These are phyloP conservation scores for Lactifluus volemus DNA, from an alignment of 768 basidiomycete genomes.

Conservation along the genomic window DNA sequence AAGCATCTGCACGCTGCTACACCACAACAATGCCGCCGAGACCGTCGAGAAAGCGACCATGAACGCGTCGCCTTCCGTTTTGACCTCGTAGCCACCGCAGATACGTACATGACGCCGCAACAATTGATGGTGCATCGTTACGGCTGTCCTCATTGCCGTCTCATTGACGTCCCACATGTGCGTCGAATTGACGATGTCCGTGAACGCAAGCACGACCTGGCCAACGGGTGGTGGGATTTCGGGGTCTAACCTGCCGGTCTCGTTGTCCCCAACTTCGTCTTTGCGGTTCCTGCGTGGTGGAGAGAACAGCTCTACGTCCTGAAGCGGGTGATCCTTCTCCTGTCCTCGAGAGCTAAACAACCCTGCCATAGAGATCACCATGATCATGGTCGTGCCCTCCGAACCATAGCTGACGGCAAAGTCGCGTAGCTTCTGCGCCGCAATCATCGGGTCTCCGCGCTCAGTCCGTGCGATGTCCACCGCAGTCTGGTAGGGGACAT, in stretches of 20 bases:
- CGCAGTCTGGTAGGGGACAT: slow-evolving; percentile 88
- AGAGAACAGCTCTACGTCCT: slow-evolving; percentile 33
- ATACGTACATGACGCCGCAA: slow-evolving; percentile 78
- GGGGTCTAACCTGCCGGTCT: slow-evolving; percentile 53
- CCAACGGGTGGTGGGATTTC: slow-evolving; percentile 84
- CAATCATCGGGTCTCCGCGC: slow-evolving; percentile 68
- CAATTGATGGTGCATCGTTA: slow-evolving; percentile 81
- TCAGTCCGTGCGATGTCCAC: slow-evolving; percentile 89
- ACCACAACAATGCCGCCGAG: slow-evolving; percentile 83
- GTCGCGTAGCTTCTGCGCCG: slow-evolving; percentile 93
- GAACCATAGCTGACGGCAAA: slow-evolving; percentile 97
- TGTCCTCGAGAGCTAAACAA: slow-evolving; percentile 52
- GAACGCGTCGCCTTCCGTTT: slow-evolving; percentile 99
- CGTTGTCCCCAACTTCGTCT: slow-evolving; percentile 48
- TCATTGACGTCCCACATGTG: slow-evolving; percentile 89
- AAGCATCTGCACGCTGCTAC: slow-evolving; percentile 74
- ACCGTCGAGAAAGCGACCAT: slow-evolving; percentile 96
- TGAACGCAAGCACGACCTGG: slow-evolving; percentile 89
- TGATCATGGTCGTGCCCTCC: slow-evolving; percentile 91
- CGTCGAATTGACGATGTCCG: slow-evolving; percentile 96
- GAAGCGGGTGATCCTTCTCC: slow-evolving; percentile 36
- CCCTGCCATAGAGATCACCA: slow-evolving; percentile 84
- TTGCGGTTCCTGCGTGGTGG: slow-evolving; percentile 30
- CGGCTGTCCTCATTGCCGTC: slow-evolving; percentile 89
- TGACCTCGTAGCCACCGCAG: slow-evolving; percentile 97